A percentile compares a stretch with the other conserved stretches of the same genome.
Evolutionary conservation across 495 filamentous ascomycete genomes (phyloP).

Genomic region (Neurospora sp.): DNA sequence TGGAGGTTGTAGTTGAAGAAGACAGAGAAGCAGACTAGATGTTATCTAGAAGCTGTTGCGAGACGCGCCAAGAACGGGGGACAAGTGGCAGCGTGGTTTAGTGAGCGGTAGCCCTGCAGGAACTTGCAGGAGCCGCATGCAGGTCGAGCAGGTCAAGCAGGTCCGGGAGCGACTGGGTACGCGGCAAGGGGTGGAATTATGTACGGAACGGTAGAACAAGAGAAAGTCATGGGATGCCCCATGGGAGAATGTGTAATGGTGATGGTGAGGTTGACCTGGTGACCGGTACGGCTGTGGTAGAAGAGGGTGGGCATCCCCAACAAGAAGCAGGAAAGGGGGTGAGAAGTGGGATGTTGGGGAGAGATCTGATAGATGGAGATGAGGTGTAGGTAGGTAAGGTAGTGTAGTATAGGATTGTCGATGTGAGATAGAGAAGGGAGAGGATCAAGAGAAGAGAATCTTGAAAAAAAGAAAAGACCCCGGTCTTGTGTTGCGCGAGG

Average conservation of each 20-base stretch:
- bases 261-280: background rate
- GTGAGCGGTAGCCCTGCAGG: constrained; percentile 16
- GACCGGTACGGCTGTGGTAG: background rate
- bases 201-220: background rate
- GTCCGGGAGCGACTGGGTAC: background rate
- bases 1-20: background rate
- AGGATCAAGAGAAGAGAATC: background rate
- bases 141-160: constrained; percentile 8
- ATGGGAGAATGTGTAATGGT: background rate
- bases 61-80: constrained; percentile 7
- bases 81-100: constrained; percentile 7
- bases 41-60: background rate
- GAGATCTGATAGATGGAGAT: background rate
- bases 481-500: background rate
- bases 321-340: background rate
- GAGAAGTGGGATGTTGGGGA: background rate
- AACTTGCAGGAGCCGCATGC: constrained; percentile 27
- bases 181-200: constrained; percentile 1
- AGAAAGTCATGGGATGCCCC: background rate
- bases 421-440: background rate
- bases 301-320: background rate
- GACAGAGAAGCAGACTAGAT: background rate
- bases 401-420: background rate
- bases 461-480: background rate
- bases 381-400: background rate